phyloP scores from a whole-genome alignment of 2,329 filamentous ascomycete genomes.

The Alternaria longipes region DNA sequence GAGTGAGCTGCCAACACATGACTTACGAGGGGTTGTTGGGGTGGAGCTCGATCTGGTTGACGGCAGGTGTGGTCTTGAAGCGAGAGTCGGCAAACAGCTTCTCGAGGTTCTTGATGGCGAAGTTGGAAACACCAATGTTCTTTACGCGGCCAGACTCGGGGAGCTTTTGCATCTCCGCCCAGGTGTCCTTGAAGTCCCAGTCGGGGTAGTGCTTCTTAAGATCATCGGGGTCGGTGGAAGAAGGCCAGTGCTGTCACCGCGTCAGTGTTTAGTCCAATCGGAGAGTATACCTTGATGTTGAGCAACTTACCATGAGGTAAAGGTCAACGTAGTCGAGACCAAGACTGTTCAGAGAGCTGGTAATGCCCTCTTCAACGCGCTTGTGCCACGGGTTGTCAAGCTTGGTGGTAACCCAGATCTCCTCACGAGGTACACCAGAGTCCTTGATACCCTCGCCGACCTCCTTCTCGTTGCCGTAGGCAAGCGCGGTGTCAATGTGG shows the following conservation, averaged over 20 bases:
- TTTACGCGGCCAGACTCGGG: constrained; percentile 73
- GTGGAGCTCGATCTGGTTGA: constrained; percentile 86
- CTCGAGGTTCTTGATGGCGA: constrained; percentile 81
- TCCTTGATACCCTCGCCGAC: constrained; percentile 76
- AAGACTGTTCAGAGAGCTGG: constrained; percentile 69
- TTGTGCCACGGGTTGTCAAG: constrained; percentile 80
- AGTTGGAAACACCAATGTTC: constrained; percentile 89
- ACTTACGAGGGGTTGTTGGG: constrained; percentile 76
- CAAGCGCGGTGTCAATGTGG: constrained; percentile 79
- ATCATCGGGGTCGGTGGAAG: constrained; percentile 68
- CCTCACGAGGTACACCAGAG: constrained; percentile 69
- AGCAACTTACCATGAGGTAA: constrained; percentile 64
- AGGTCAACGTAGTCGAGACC: constrained; percentile 74
- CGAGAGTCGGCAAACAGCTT: constrained; percentile 71
- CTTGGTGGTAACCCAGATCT: constrained; percentile 83
- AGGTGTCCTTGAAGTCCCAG: constrained; percentile 87
- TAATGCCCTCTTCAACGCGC: constrained; percentile 66
- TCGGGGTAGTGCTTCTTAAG: constrained; percentile 74
- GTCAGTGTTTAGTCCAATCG: constrained; percentile 8
- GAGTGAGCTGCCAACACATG: neutral
- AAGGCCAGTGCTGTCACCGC: constrained; percentile 64
- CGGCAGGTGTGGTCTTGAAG: constrained; percentile 71
- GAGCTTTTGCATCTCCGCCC: constrained; percentile 75
- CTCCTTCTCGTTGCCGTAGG: constrained; percentile 81
- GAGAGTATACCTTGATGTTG: too few species aligned